phyloP scores from a whole-genome alignment of 495 filamentous ascomycete species.

The Penicillium soppii region DNA sequence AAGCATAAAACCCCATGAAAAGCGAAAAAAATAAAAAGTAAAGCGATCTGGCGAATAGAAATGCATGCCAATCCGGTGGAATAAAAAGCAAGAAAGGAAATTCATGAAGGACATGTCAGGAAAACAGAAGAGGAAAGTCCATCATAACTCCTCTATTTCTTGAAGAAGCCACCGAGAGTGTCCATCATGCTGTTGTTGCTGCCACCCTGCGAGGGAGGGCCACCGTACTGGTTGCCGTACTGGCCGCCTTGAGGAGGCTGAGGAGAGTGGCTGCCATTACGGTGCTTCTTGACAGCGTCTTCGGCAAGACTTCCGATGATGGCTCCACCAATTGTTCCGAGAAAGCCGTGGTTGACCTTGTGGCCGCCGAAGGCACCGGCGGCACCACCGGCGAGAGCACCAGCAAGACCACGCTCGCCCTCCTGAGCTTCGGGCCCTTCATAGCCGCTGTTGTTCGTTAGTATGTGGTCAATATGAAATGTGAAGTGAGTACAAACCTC shows the following conservation, averaged over 20 bases:
- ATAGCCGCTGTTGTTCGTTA: conserved; percentile 20
- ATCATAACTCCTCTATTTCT: conserved; percentile 29
- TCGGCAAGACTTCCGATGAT: conserved; percentile 48
- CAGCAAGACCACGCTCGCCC: conserved; percentile 48
- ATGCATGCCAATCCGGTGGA: conserved; percentile 16
- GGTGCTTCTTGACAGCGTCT: conserved; percentile 46
- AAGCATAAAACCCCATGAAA: conserved; percentile 1
- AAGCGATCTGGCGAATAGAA: conserved; percentile 11
- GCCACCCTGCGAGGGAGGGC: conserved; percentile 18
- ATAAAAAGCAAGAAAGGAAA: conserved; percentile 21
- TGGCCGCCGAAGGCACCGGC: conserved; percentile 48
- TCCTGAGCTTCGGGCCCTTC: conserved; percentile 42
- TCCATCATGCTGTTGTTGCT: conserved; percentile 37
- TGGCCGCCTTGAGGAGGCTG: conserved; percentile 11
- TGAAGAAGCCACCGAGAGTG: conserved; percentile 45
- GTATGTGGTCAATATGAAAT: not conserved
- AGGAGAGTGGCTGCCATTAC: conserved; percentile 20
- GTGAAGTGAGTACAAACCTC: conserved; percentile 18
- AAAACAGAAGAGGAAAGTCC: conserved; percentile 3
- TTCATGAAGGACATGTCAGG: conserved; percentile 25
- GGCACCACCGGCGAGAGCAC: conserved; percentile 46
- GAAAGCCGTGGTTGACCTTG: conserved; percentile 51
- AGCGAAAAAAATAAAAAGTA: conserved; percentile 2
- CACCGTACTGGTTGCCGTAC: conserved; percentile 17
- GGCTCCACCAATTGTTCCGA: conserved; percentile 51